phyloP scores from a whole-genome alignment of 805 yeast species.

The Pichia rugopelliculosa region DNA sequence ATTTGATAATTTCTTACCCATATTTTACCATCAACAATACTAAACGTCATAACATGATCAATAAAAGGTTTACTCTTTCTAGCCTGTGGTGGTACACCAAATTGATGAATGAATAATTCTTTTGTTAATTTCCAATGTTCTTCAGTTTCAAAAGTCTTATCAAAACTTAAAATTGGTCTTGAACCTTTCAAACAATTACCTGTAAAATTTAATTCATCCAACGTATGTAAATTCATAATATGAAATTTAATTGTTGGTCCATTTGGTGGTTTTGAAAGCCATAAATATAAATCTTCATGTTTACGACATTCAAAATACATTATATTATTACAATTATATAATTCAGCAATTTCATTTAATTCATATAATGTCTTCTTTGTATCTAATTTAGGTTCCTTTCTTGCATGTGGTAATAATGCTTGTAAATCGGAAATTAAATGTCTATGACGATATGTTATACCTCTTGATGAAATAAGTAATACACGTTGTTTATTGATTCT shows the following conservation, averaged over 20 bases:
- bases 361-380: conserved; percentile 83
- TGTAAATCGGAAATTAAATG: conserved; percentile 81
- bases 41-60: conserved; percentile 91
- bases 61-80: conserved; percentile 90
- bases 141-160: conserved; percentile 63
- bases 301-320: conserved; percentile 93
- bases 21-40: conserved; percentile 85
- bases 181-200: conserved; percentile 96
- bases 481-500: conserved; percentile 85
- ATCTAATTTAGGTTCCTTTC: conserved; percentile 94
- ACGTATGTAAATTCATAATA: conserved; percentile 89
- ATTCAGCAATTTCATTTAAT: conserved; percentile 91
- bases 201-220: conserved; percentile 92
- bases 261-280: conserved; percentile 95
- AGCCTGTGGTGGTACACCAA: conserved; percentile 94
- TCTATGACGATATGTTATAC: conserved; percentile 92
- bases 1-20: conserved; percentile 97
- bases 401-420: conserved; percentile 81
- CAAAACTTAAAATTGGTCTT: conserved; percentile 88
- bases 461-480: conserved; percentile 85
- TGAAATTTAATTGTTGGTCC: conserved; percentile 95
- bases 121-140: conserved; percentile 67
- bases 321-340: conserved; percentile 94
- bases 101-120: conserved; percentile 72
- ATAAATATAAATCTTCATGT: conserved; percentile 88